phyloP scores from a whole-genome alignment of 1,284 basidiomycete species.

The Taiwanofungus camphoratus region DNA sequence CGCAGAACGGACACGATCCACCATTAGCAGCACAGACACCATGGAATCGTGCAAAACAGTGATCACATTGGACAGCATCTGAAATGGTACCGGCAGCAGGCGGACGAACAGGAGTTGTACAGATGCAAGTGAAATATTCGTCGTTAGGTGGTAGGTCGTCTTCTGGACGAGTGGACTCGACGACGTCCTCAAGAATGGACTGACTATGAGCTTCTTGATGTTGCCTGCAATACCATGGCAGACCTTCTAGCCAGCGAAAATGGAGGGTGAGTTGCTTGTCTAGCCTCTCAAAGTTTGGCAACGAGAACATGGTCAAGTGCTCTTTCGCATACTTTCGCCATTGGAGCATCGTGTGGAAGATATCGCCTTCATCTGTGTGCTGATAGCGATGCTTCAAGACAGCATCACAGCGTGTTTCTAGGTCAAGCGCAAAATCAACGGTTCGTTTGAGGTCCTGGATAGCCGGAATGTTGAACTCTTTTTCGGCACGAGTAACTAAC shows the following conservation, averaged over 20 bases:
- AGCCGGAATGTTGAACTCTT: slow-evolving; percentile 64
- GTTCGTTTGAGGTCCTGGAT: slow-evolving; percentile 61
- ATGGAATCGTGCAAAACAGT: slow-evolving; percentile 79
- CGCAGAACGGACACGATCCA: slow-evolving; percentile 84
- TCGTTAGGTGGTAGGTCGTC: slow-evolving; percentile 72
- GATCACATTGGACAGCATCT: slow-evolving; percentile 82
- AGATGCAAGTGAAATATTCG: slow-evolving; percentile 81
- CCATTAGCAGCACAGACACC: slow-evolving; percentile 77
- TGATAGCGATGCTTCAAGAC: slow-evolving; percentile 62
- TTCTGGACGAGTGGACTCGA: slow-evolving; percentile 64
- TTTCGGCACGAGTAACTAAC: slow-evolving; percentile 63
- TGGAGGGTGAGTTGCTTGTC: slow-evolving; percentile 61
- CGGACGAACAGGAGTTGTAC: slow-evolving; percentile 64
- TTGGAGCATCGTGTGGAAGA: slow-evolving; percentile 62
- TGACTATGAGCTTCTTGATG: slow-evolving; percentile 58
- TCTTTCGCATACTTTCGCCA: slow-evolving; percentile 68
- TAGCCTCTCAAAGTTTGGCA: slow-evolving; percentile 67
- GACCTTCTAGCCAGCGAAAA: slow-evolving; percentile 60
- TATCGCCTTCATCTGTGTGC: slow-evolving; percentile 48
- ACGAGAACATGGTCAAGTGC: slow-evolving; percentile 63
- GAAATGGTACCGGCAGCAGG: slow-evolving; percentile 66
- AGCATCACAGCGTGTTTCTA: slow-evolving; percentile 66
- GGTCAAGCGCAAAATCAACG: slow-evolving; percentile 65
- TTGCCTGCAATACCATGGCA: slow-evolving; percentile 72
- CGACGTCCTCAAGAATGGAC: slow-evolving; percentile 61